Percentiles rank a stretch among this genome's conserved stretches.
Conservation (phyloP, 1,284 basidiomycete species). For the Meira miltonrushii region DNA sequence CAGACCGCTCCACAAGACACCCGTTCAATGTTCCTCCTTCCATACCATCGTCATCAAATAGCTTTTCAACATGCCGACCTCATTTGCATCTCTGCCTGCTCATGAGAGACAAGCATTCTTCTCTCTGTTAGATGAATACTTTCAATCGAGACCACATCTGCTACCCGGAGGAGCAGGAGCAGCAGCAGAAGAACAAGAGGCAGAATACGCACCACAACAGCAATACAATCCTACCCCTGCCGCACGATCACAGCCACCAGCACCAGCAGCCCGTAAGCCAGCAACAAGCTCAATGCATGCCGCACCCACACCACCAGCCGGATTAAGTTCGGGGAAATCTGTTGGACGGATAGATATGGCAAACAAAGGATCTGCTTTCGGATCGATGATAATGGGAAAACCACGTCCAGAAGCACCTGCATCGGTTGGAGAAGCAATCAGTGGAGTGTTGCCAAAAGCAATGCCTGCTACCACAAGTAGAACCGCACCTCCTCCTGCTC, state of each 20-base stretch:
- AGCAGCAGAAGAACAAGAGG: neutral
- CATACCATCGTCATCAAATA: too few species aligned
- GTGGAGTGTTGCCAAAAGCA: neutral
- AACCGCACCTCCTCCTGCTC: constrained; percentile 1
- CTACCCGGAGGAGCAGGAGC: constrained; percentile 6
- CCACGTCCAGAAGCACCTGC: neutral
- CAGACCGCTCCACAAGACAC: too few species aligned
- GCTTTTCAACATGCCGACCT: too few species aligned
- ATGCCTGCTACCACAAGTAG: too few species aligned
- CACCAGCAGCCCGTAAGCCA: neutral
- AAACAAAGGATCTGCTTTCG: constrained; percentile 5
- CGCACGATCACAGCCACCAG: neutral
- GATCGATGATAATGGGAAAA: constrained; percentile 3
- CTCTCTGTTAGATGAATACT: constrained; percentile 41
- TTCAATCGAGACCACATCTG: constrained; percentile 32
- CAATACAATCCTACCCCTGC: neutral
- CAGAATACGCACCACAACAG: neutral
- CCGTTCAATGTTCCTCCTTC: too few species aligned
- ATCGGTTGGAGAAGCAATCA: neutral
- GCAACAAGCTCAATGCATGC: neutral
- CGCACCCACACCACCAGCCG: neutral
- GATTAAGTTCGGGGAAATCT: constrained; percentile 1
- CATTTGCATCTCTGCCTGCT: constrained; percentile 19
- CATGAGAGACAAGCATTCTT: constrained; percentile 39
- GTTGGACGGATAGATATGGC: constrained; percentile 4